Base-by-base conservation (phyloP, 225 moss, liverwort and hornwort genomes). In the Sphagnum contortum region DNA sequence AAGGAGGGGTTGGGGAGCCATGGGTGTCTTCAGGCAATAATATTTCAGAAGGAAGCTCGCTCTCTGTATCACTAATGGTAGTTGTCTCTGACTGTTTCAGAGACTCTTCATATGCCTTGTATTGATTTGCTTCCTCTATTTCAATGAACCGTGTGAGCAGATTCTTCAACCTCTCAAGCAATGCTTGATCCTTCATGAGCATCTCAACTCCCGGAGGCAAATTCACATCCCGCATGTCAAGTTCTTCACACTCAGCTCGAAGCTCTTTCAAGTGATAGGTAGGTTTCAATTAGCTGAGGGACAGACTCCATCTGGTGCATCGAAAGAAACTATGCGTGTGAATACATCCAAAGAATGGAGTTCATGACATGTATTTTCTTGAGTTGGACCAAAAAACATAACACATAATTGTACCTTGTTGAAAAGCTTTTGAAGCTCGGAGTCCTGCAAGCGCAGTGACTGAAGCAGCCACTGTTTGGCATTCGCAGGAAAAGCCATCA, bases 391-490 rank as follows among this genome's bases (percentile, higher is more conserved):
- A 45, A 59, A 7, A 59, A 7, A 6, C n/a, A n/a, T 59, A 6
- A 59, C 59, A 5, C 5, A 1, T 12, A 11, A 66, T 65, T 66
- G 12, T 3, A 90, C 93, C 84, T 93, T 89, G 75, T 98, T 90
- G 68, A 98, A 93, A 59, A 98, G 77, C 67, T 92, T 90, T 64
- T 86, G 87, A 10, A 98, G 76, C 67, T 98, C 92, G 69, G 78
- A 82, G 47, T 98, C 91, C 69, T 93, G 80, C 74, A 93, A 76
- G 49, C 87, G 73, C 71, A 98, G 76, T 45, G 93, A 91, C 64
- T 98, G 98, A 73, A 98, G 65, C 48, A 98, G 76, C 98, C 98
- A 98, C 68, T 98, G 89, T 70, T 89, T 98, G 9, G 93, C 87
- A 61, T 87, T 87, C 9, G 83, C 81, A 49, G 98, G 98, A 62